phyloP scores from a whole-genome alignment of 2,329 filamentous ascomycete species.

The Aspergillus transmontanensis region DNA sequence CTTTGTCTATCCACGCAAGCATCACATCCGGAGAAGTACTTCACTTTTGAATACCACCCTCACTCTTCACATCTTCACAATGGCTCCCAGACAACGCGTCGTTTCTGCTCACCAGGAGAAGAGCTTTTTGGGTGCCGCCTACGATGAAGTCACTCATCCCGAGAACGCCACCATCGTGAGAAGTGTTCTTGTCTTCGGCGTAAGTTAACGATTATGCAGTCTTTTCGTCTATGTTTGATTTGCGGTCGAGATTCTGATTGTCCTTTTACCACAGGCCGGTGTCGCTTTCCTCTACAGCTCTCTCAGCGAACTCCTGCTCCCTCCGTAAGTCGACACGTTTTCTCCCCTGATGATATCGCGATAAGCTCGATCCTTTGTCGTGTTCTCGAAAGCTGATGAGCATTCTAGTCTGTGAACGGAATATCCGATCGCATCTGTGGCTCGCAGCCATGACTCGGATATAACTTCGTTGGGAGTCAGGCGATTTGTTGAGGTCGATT shows the following conservation, averaged over 20 bases:
- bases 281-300: constrained; percentile 69
- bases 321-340: constrained; percentile 52
- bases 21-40: constrained; percentile 14
- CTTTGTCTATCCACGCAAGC: constrained; percentile 7
- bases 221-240: background rate
- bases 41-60: constrained; percentile 5
- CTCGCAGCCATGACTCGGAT: constrained; percentile 9
- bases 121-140: constrained; percentile 61
- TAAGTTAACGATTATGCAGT: constrained; percentile 46
- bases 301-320: constrained; percentile 68
- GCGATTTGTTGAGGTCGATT: constrained; percentile 6
- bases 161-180: constrained; percentile 71
- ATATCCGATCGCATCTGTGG: constrained; percentile 6
- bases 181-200: constrained; percentile 68
- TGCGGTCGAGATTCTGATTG: constrained; percentile 14
- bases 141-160: constrained; percentile 64
- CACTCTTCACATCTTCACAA: constrained; percentile 37
- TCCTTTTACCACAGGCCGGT: constrained; percentile 54
- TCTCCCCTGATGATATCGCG: constrained; percentile 21
- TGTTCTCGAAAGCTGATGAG: constrained; percentile 17
- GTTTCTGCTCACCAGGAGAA: constrained; percentile 51
- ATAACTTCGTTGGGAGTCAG: constrained; percentile 8
- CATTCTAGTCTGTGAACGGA: constrained; percentile 23
- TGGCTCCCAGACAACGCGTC: constrained; percentile 66
- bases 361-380: constrained; percentile 6